phyloP scores from a whole-genome alignment of 2,329 filamentous ascomycete species.

The Pleomassaria siparia region DNA sequence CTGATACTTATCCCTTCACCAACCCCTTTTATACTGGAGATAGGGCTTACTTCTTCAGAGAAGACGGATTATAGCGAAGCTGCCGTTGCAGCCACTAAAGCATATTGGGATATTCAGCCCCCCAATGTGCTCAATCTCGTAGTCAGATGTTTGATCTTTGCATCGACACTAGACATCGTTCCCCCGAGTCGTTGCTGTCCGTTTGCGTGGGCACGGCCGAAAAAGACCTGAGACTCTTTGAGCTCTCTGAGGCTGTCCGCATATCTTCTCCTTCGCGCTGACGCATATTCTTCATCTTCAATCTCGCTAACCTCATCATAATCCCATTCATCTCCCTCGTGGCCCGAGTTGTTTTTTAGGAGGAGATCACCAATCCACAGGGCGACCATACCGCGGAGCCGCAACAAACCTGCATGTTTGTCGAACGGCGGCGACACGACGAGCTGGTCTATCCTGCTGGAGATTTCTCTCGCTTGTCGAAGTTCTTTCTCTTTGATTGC shows the following conservation, averaged over 20 bases:
- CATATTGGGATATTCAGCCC: not conserved
- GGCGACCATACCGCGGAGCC: constrained; percentile 71
- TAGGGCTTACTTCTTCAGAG: too few species aligned
- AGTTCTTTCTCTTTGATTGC: constrained; percentile 56
- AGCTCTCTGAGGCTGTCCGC: constrained; percentile 23
- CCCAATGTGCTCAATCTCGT: constrained; percentile 12
- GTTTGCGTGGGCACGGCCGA: constrained; percentile 25
- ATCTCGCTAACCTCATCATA: constrained; percentile 1
- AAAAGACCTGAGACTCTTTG: constrained; percentile 22
- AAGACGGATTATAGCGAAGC: too few species aligned
- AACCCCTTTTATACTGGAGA: too few species aligned
- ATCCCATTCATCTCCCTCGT: constrained; percentile 20
- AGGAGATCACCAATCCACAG: constrained; percentile 74
- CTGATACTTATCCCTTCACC: too few species aligned
- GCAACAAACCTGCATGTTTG: constrained; percentile 65
- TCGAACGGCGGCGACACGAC: constrained; percentile 71
- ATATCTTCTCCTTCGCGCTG: constrained; percentile 17
- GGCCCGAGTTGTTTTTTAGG: constrained; percentile 33
- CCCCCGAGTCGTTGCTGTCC: constrained; percentile 18
- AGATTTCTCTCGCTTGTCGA: constrained; percentile 62
- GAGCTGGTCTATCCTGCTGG: constrained; percentile 68
- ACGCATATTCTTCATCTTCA: constrained; percentile 2
- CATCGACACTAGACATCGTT: constrained; percentile 20
- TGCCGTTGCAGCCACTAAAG: not conserved
- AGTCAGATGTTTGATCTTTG: constrained; percentile 19